Percentiles rank a stretch among this genome's conserved stretches.
phyloP scores from a whole-genome alignment of 169 alveolate genomes.

The Eimeria falciformis region DNA sequence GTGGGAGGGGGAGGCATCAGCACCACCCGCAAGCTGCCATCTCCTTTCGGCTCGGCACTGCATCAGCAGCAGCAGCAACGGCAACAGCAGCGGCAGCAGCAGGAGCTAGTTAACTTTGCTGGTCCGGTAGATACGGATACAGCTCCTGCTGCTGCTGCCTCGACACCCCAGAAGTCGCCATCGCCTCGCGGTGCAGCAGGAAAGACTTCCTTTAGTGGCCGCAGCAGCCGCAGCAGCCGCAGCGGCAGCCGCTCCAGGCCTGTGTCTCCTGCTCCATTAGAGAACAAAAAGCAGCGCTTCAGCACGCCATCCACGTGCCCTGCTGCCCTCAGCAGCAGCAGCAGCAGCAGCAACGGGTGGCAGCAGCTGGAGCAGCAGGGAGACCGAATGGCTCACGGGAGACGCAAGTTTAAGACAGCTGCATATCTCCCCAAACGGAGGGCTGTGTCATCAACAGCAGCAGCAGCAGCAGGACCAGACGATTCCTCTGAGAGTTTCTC shows the following conservation, averaged over 20 bases:
- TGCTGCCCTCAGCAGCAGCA: conserved; percentile 9
- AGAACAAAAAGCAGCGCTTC: not conserved
- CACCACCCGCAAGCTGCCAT: conserved; percentile 23
- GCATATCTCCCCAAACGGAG: not conserved
- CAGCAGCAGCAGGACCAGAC: conserved; percentile 2
- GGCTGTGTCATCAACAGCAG: not conserved
- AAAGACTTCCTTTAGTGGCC: not conserved
- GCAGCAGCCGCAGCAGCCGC: conserved; percentile 28
- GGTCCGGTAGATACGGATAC: not conserved
- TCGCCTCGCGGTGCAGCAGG: conserved; percentile 3
- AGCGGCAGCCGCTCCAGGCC: too few species aligned
- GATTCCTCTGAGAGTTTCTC: not conserved
- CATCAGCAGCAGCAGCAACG: not conserved
- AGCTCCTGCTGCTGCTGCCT: conserved; percentile 9
- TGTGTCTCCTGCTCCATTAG: too few species aligned
- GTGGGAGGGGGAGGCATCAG: not conserved
- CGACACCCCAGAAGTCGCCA: too few species aligned
- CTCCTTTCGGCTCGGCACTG: too few species aligned
- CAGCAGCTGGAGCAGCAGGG: conserved; percentile 29
- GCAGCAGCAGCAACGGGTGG: conserved; percentile 43
- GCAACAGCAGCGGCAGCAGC: conserved; percentile 2
- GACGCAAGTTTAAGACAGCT: conserved; percentile 35
- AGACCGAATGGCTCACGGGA: conserved; percentile 6
- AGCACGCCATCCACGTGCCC: not conserved
- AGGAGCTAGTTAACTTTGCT: not conserved